phyloP scores from a whole-genome alignment of 345 rosid genomes.

The Citrus maxima region DNA sequence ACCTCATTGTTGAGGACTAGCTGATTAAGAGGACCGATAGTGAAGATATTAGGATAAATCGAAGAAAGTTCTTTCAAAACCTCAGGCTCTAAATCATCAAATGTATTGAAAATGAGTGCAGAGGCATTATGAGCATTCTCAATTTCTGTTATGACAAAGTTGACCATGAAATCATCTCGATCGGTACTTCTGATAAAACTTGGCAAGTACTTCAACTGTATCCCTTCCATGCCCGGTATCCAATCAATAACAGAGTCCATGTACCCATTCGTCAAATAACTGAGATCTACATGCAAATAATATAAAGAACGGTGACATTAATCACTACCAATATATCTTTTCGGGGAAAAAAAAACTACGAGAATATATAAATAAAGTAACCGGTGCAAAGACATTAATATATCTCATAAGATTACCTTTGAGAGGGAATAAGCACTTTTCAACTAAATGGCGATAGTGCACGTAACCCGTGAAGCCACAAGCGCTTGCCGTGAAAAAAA shows the following conservation, averaged over 20 bases:
- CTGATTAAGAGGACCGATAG: conserved; percentile 13
- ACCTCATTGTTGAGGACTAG: background rate
- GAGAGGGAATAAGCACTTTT: conserved; percentile 26
- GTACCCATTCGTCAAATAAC: conserved; percentile 17
- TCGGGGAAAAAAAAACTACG: no score
- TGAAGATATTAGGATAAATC: conserved; percentile 3
- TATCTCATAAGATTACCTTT: conserved; percentile 23
- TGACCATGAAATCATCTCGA: conserved; percentile 10
- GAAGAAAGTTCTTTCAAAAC: conserved; percentile 14
- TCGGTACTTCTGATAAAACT: conserved; percentile 21
- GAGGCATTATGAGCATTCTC: conserved; percentile 5
- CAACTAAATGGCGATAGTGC: conserved; percentile 22
- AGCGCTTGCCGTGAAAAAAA: conserved; percentile 33
- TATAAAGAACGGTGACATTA: no score
- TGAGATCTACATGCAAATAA: conserved; percentile 4
- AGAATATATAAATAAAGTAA: no score
- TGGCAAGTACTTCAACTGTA: conserved; percentile 23
- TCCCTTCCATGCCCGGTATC: conserved; percentile 28
- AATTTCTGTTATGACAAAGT: background rate
- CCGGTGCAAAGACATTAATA: no score
- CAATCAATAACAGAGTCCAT: conserved; percentile 19
- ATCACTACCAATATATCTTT: no score
- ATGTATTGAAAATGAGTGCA: conserved; percentile 20
- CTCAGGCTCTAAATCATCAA: conserved; percentile 15
- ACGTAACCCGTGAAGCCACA: conserved; percentile 13